phyloP scores from a whole-genome alignment of 495 filamentous ascomycete species.

The Aspergillus cavernicola region DNA sequence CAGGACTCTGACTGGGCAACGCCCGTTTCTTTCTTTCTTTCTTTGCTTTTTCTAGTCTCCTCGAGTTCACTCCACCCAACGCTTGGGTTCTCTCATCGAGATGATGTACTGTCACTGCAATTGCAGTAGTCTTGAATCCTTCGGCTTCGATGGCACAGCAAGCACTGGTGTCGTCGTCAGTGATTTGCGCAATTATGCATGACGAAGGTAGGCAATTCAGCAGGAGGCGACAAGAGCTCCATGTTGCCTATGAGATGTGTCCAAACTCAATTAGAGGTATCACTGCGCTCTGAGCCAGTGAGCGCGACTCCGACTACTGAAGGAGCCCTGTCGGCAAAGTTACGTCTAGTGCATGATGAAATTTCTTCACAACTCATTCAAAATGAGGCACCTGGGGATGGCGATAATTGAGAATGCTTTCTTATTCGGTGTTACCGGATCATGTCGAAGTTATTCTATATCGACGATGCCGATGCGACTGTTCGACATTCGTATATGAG shows the following conservation, averaged over 20 bases:
- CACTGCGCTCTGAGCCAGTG: slow-evolving; percentile 2
- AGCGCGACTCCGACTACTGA: not conserved
- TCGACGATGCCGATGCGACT: not conserved
- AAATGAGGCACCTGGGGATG: not conserved
- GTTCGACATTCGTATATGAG: not conserved
- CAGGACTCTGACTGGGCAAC: not conserved
- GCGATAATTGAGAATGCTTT: slow-evolving; percentile 9
- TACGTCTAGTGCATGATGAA: slow-evolving; percentile 1
- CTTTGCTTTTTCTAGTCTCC: slow-evolving; percentile 4
- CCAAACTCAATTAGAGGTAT: slow-evolving; percentile 3
- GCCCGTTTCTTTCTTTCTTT: not conserved
- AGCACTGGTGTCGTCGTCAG: not conserved
- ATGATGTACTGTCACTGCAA: slow-evolving; percentile 3
- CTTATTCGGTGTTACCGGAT: slow-evolving; percentile 13
- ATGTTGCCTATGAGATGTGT: not conserved
- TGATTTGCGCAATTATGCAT: not conserved
- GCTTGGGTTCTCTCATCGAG: slow-evolving; percentile 1
- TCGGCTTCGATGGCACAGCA: not conserved
- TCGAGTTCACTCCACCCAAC: not conserved
- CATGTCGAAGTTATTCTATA: not conserved
- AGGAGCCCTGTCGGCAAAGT: not conserved
- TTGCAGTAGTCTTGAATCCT: slow-evolving; percentile 9
- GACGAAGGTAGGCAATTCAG: not conserved
- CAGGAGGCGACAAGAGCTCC: not conserved
- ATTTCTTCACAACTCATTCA: not conserved